Evolutionary conservation across 345 rosid genomes (phyloP), one percentile per base, ranked within the genome.

Genomic region (Boechera retrofracta): DNA sequence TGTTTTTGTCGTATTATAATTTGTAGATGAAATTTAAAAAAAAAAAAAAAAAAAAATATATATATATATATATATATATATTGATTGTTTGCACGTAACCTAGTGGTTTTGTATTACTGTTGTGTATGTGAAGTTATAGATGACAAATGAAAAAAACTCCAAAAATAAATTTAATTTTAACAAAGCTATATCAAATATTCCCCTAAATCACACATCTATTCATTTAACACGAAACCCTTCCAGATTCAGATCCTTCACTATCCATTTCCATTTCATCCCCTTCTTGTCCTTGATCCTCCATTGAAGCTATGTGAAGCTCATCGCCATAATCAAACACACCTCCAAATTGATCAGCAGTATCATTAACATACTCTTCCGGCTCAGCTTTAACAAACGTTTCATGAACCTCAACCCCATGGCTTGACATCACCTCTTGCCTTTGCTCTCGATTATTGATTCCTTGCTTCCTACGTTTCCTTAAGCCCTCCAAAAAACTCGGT

Each of bases 151-250:
- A 53, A 4, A 36, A n/a, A 54, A 0, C 13, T 10, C 48, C 5
- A 8, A 71, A 57, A 32, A 38, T 42, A 39, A 16, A n/a, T 5
- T 15, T 29, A n/a, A 42, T 11, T 24, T 32, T 24, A 31, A 44
- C 4, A 38, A 26, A 32, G 33, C 3, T 64, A 64, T 18, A 29
- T 12, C 33, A 82, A 74, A 54, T 82, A 74, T 69, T 76, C 84
- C 15, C 44, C 61, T 47, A 57, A 68, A 28, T 4, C 53, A 69
- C 55, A 41, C 32, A 69, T 77, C 70, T 81, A 89, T 62, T 79
- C 86, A 80, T 69, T 77, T 77, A 84, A 63, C 62, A 83, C 44
- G 31, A 88, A 79, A 70, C 80, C 82, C 66, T 86, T 87, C 89
- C 89, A 90, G 38, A 85, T 78, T 12, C 24, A 21, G 24, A 21